Conservation (phyloP, 23 red algal species). For the Cyanidioschyzon merolae region DNA sequence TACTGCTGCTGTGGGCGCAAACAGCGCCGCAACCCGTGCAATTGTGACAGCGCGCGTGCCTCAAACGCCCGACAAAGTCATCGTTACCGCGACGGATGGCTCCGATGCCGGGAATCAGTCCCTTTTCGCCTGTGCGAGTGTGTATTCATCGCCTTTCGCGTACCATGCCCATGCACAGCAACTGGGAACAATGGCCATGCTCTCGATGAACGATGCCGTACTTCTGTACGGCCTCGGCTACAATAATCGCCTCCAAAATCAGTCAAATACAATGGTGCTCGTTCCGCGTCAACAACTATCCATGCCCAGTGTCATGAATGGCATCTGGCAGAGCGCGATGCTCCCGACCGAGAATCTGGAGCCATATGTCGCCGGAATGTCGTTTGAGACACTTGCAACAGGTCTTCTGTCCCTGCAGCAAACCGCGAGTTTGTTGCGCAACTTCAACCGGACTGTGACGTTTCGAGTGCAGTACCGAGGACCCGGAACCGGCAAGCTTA, state of each 20-base stretch:
- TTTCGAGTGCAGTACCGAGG: conserved; percentile 18
- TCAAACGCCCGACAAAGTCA: background rate
- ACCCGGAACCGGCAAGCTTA: background rate
- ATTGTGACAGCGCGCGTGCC: background rate
- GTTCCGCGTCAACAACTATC: background rate
- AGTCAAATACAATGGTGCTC: background rate
- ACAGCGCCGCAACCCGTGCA: background rate
- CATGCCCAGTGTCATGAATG: background rate
- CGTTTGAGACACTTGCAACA: background rate
- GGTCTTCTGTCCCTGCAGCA: background rate
- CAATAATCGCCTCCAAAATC: conserved; percentile 1
- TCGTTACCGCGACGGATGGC: background rate
- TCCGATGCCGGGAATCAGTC: background rate
- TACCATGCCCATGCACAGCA: conserved; percentile 13
- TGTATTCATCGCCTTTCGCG: conserved; percentile 1
- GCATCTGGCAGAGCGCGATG: background rate
- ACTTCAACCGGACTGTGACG: conserved; percentile 9
- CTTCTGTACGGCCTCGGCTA: conserved; percentile 6
- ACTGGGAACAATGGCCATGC: background rate
- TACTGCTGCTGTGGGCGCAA: background rate
- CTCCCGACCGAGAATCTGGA: background rate
- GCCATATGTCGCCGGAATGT: background rate
- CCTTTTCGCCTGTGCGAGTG: background rate
- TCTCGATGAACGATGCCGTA: conserved; percentile 7
- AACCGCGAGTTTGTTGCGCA: background rate